Percentiles rank a stretch among this genome's conserved stretches.
Conservation (phyloP, 2,329 filamentous ascomycete species). For the Phaeosphaeriaceae sp. region DNA sequence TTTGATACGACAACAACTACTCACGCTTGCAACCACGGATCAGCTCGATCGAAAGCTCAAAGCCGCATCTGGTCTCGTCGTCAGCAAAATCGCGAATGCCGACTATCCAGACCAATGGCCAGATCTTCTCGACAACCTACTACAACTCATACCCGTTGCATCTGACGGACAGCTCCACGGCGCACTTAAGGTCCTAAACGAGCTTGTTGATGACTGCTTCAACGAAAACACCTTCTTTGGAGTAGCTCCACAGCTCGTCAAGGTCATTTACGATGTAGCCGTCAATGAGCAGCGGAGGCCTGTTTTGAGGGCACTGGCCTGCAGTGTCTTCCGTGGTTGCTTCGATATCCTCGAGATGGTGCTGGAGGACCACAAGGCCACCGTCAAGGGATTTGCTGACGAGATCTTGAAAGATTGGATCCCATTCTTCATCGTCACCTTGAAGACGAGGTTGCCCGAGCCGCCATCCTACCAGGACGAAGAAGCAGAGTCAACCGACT, state of each 20-base stretch:
- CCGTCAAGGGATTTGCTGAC: constrained; percentile 88
- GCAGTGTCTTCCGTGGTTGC: constrained; percentile 87
- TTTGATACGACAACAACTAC: constrained; percentile 73
- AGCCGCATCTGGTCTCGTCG: constrained; percentile 82
- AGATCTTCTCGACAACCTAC: constrained; percentile 79
- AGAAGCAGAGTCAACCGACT: constrained; percentile 59
- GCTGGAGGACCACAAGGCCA: constrained; percentile 86
- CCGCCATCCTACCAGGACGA: constrained; percentile 64
- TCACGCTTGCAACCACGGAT: constrained; percentile 78
- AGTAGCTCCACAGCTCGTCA: constrained; percentile 84
- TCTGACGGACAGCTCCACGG: constrained; percentile 85
- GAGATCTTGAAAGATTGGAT: constrained; percentile 84
- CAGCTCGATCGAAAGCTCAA: constrained; percentile 84
- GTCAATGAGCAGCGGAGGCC: constrained; percentile 76
- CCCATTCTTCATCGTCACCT: constrained; percentile 81
- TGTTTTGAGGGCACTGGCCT: constrained; percentile 79
- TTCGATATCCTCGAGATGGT: constrained; percentile 98
- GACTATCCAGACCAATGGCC: constrained; percentile 98
- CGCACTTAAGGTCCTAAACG: constrained; percentile 82
- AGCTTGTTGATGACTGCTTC: constrained; percentile 91
- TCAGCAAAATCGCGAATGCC: constrained; percentile 90
- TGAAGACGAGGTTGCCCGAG: constrained; percentile 75
- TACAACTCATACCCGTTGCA: constrained; percentile 77
- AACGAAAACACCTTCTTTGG: constrained; percentile 95
- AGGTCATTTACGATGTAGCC: constrained; percentile 81